Conservation (phyloP, 2,329 filamentous ascomycete genomes). For the Albophoma yamanashiensis region DNA sequence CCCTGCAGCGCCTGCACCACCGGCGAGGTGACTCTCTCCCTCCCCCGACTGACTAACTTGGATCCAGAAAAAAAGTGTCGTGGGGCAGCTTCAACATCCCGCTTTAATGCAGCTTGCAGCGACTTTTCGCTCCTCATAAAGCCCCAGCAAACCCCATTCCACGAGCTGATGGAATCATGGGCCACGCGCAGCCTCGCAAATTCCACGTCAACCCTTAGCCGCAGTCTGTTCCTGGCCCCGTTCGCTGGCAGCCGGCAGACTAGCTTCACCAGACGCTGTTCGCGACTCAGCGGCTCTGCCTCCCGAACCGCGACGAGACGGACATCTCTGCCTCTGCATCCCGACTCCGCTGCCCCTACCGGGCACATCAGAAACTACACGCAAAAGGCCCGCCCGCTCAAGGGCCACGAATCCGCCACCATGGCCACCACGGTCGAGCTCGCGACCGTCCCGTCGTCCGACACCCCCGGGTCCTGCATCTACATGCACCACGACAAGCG, state of each 20-base stretch:
- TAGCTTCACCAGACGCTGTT: neutral
- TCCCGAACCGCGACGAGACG: neutral
- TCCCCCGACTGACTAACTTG: neutral
- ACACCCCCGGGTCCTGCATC: constrained; percentile 72
- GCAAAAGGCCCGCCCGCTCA: neutral
- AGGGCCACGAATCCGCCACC: constrained; percentile 6
- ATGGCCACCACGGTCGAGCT: constrained; percentile 73
- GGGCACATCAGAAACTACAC: neutral
- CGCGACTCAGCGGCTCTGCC: neutral
- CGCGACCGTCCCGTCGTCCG: constrained; percentile 71
- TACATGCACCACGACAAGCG: constrained; percentile 71
- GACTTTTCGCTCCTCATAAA: neutral
- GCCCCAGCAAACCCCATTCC: neutral
- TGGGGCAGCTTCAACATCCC: constrained; percentile 1
- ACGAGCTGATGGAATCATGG: constrained; percentile 18
- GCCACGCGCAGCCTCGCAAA: constrained; percentile 9
- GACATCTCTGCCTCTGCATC: neutral
- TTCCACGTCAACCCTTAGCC: constrained; percentile 1
- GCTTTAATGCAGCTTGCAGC: neutral
- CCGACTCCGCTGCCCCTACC: neutral
- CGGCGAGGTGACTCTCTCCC: neutral
- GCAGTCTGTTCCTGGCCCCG: neutral
- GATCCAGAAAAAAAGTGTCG: constrained; percentile 5
- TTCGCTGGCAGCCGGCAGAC: neutral
- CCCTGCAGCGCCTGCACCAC: too few relatives aligned